phyloP scores from a whole-genome alignment of 2,329 filamentous ascomycete species.

The Pestalotiopsis sp. region DNA sequence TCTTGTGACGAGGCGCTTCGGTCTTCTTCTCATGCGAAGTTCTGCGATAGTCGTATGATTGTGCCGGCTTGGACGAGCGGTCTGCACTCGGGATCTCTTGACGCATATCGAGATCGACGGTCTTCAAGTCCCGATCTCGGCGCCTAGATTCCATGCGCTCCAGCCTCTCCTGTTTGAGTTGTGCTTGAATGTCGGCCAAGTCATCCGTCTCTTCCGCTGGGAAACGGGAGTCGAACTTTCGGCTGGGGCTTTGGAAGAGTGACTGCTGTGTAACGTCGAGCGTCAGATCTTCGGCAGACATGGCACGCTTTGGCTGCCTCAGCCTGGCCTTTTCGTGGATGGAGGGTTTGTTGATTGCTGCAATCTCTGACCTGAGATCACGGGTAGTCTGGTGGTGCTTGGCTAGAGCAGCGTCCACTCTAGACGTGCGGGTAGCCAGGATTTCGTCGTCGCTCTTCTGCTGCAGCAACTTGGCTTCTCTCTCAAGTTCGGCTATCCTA shows the following conservation, averaged over 20 bases:
- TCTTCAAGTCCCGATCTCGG: conserved; percentile 18
- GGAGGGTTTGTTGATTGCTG: conserved; percentile 24
- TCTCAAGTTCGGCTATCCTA: conserved; percentile 58
- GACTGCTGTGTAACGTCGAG: conserved; percentile 28
- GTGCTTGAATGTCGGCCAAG: conserved; percentile 30
- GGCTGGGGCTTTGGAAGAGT: conserved; percentile 18
- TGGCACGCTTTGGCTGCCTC: conserved; percentile 20
- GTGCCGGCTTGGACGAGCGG: conserved; percentile 9
- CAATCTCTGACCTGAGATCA: conserved; percentile 26
- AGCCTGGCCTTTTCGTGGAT: conserved; percentile 19
- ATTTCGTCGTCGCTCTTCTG: conserved; percentile 14
- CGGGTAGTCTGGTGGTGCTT: conserved; percentile 23
- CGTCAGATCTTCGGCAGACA: conserved; percentile 27
- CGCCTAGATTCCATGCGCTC: conserved; percentile 18
- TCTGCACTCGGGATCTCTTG: conserved; percentile 1
- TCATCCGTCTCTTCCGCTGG: conserved; percentile 28
- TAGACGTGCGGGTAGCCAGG: conserved; percentile 14
- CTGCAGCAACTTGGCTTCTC: conserved; percentile 50
- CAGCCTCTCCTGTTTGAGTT: conserved; percentile 25
- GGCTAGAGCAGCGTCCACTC: conserved; percentile 16
- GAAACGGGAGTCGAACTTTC: conserved; percentile 8
- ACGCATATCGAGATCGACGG: conserved; percentile 15
- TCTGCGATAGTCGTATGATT: conserved; percentile 15
- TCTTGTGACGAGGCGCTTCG: conserved; percentile 16
- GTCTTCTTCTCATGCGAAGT: conserved; percentile 26